These are phyloP conservation scores for Aspergillus saccharolyticus DNA, from an alignment of 495 filamentous ascomycete genomes.

Conservation along the genomic window DNA sequence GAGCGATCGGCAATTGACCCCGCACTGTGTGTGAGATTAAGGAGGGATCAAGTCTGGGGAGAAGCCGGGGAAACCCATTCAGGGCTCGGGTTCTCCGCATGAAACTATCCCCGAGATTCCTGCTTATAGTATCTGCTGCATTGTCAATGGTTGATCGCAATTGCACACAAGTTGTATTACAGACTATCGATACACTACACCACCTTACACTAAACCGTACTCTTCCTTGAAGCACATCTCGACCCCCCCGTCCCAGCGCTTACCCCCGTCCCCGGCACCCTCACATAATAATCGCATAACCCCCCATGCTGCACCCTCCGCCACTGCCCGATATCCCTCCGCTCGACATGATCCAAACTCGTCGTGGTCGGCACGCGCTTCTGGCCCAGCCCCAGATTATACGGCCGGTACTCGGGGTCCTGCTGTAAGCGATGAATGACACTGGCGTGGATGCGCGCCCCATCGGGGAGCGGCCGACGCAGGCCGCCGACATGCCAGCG, in stretches of 20 bases:
- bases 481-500: constrained; percentile 15
- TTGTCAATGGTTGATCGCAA: too few species aligned
- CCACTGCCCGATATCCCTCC: constrained; percentile 6
- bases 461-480: constrained; percentile 7
- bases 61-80: neutral
- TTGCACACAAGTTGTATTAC: neutral
- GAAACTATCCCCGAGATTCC: too few species aligned
- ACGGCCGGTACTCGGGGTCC: constrained; percentile 16
- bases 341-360: neutral
- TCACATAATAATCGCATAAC: constrained; percentile 8
- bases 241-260: neutral
- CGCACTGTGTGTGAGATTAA: neutral
- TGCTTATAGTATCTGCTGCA: too few species aligned
- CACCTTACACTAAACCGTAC: neutral
- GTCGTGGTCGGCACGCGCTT: neutral
- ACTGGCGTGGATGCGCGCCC: constrained; percentile 14
- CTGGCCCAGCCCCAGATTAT: constrained; percentile 16
- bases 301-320: neutral
- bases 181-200: neutral
- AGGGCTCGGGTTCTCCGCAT: neutral
- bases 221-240: constrained; percentile 20
- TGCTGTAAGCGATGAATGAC: constrained; percentile 9
- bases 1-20: neutral
- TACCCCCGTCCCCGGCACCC: neutral
- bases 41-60: neutral